Conservation (phyloP, 129 eudicot species). For the Smallanthus sonchifolius region DNA sequence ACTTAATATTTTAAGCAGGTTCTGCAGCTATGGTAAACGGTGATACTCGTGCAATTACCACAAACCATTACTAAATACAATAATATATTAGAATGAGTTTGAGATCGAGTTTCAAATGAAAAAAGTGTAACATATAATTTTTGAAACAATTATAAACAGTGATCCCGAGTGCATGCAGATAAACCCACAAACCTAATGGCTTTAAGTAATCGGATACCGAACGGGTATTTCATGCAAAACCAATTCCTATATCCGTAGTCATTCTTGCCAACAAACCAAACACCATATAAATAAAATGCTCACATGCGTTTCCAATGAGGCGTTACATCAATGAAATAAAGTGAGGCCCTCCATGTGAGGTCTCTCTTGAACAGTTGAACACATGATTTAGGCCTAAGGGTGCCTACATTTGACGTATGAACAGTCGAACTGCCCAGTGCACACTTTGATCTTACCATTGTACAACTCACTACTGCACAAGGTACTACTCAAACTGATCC, state of each 20-base stretch:
- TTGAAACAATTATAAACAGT: too few species aligned
- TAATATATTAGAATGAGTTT: too few species aligned
- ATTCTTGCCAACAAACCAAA: neutral
- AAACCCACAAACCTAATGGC: too few species aligned
- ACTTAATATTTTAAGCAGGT: too few species aligned
- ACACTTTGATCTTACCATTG: neutral
- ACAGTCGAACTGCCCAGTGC: neutral
- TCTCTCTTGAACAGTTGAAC: conserved; percentile 4
- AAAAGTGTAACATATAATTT: too few species aligned
- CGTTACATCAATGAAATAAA: neutral
- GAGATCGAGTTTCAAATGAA: too few species aligned
- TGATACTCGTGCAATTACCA: too few species aligned
- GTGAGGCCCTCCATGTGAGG: conserved; percentile 13
- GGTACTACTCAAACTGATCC: neutral
- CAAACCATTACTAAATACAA: too few species aligned
- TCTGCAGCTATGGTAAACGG: too few species aligned
- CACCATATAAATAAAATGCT: neutral
- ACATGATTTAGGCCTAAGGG: neutral
- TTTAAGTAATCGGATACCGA: too few species aligned
- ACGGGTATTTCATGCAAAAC: neutral
- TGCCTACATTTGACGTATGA: neutral
- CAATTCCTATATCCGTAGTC: neutral
- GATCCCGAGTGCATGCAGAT: too few species aligned
- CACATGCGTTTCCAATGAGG: neutral
- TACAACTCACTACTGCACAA: conserved; percentile 7